phyloP scores from a whole-genome alignment of 805 yeast species.

The Cyberlindnera euphorbiae region DNA sequence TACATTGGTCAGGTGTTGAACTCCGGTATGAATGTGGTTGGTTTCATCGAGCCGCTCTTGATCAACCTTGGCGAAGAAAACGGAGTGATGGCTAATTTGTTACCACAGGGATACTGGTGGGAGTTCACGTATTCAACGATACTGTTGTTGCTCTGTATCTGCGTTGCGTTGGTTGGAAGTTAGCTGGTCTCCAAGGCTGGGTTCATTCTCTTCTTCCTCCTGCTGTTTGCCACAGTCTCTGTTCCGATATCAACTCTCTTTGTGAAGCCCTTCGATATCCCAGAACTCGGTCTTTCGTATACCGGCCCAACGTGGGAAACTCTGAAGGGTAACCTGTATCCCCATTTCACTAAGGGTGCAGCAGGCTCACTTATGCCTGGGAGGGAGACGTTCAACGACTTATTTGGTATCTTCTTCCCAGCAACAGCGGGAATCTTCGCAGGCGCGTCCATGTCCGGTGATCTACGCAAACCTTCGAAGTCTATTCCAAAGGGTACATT shows the following conservation, averaged over 20 bases:
- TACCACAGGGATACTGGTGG: slow-evolving; percentile 72
- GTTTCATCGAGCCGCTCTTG: slow-evolving; percentile 86
- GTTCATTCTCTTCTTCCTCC: slow-evolving; percentile 58
- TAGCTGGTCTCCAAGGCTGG: slow-evolving; percentile 80
- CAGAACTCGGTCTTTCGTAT: slow-evolving; percentile 47
- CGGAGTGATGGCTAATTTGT: slow-evolving; percentile 50
- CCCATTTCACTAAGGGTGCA: slow-evolving; percentile 82
- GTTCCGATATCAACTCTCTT: slow-evolving; percentile 75
- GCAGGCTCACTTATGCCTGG: slow-evolving; percentile 71
- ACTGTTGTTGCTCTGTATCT: slow-evolving; percentile 65
- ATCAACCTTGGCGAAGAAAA: slow-evolving; percentile 63
- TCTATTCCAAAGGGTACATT: slow-evolving; percentile 94
- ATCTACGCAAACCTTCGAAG: slow-evolving; percentile 75
- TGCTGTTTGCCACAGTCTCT: slow-evolving; percentile 69
- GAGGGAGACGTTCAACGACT: slow-evolving; percentile 72
- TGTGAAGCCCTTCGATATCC: slow-evolving; percentile 54
- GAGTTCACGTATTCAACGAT: slow-evolving; percentile 67
- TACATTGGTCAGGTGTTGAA: slow-evolving; percentile 92
- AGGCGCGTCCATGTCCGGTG: slow-evolving; percentile 99
- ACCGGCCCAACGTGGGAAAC: slow-evolving; percentile 75
- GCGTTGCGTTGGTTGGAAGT: slow-evolving; percentile 77
- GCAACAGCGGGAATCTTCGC: slow-evolving; percentile 99
- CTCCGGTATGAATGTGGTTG: slow-evolving; percentile 90
- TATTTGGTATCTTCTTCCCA: slow-evolving; percentile 95
- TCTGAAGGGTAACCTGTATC: slow-evolving; percentile 60